Base-by-base conservation (phyloP, 169 alveolate species). In the Eimeria brunetti region DNA sequence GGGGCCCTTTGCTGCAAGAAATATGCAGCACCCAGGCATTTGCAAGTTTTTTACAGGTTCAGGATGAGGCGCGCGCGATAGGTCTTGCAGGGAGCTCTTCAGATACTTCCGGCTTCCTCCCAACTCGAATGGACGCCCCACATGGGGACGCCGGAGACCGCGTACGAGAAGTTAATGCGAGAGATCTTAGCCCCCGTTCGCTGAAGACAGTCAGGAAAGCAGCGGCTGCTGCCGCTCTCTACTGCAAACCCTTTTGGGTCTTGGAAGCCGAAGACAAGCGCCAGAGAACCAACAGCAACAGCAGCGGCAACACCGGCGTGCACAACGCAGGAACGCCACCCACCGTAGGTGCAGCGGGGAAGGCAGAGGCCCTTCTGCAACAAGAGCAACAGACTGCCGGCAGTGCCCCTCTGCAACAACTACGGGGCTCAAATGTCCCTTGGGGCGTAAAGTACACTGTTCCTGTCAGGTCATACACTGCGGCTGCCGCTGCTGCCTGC, bases 361-460 rank as follows among this genome's bases (percentile, higher is more conserved):
- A 12, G 3, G 51, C 90, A 20, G 90, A 83, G 8, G 53, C 53
- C 22, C 56, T 60, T 38, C 22, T 36, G 56, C 90, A 83, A 33
- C 90, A 49, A 2, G 90, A 83, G 38, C 76, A 8, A 53, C 69
- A 49, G 73, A 24, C 90, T 83, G 62, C 90, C 33, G 73, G 64
- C 44, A 78, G 67, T 36, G 76, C 9, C 60, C 44, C 88, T 36
- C 56, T 75, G 3, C 90, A 83, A 36, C 73, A 83, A 20, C 56
- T 24, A 24, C 67, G 76, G 76, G 90, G 90, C 1, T 83, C 76
- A 14, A 20, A 75, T 22, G 90, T 51, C 90, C 75, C 90, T 30
- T 83, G 90, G 73, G 90, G 90, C n/a, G 90, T 83, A 18, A 83
- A 83, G 76, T 83, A 83, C 44, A 83, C 90, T 33, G 90, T 83